Evolutionary conservation across 192 early-diverging fungal genomes (phyloP).

Genomic region (Funneliformis mosseae): DNA sequence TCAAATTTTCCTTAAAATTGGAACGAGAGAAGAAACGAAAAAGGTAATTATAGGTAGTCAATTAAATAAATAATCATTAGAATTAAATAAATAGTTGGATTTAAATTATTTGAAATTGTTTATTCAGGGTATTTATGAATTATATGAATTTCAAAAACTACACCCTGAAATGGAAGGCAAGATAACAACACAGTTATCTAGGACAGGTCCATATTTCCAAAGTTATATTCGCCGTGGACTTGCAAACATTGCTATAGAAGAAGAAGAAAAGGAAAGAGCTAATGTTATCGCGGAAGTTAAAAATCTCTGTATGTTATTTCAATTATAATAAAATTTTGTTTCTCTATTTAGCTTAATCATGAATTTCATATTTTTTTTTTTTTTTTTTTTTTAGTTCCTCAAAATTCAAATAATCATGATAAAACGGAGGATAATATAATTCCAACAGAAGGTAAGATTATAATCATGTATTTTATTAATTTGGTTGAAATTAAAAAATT

Average conservation of each 20-base stretch:
- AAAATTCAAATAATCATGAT: not conserved
- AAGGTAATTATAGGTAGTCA: conserved; percentile 41
- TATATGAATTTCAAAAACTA: conserved; percentile 76
- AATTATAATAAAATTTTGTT: too few relatives aligned
- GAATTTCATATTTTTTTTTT: too few relatives aligned
- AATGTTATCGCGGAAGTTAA: conserved; percentile 26
- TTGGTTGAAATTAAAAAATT: not conserved
- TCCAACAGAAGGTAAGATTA: not conserved
- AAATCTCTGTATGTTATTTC: conserved; percentile 25
- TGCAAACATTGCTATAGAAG: conserved; percentile 58
- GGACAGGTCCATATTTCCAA: conserved; percentile 71
- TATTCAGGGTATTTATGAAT: conserved; percentile 65
- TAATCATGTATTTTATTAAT: not conserved
- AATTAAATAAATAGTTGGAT: not conserved
- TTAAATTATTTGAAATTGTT: not conserved
- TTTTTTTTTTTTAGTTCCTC: not conserved
- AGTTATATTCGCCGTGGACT: conserved; percentile 75
- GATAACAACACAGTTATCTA: conserved; percentile 61
- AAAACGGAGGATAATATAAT: not conserved
- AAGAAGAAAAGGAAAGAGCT: conserved; percentile 37
- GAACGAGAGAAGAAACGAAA: conserved; percentile 66
- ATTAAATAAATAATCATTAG: conserved; percentile 18
- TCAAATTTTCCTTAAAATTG: conserved; percentile 74
- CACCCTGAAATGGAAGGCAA: conserved; percentile 65
- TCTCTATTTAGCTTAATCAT: too few relatives aligned